phyloP scores from a whole-genome alignment of 2,329 filamentous ascomycete species.

The Simplicillium aogashimaense region DNA sequence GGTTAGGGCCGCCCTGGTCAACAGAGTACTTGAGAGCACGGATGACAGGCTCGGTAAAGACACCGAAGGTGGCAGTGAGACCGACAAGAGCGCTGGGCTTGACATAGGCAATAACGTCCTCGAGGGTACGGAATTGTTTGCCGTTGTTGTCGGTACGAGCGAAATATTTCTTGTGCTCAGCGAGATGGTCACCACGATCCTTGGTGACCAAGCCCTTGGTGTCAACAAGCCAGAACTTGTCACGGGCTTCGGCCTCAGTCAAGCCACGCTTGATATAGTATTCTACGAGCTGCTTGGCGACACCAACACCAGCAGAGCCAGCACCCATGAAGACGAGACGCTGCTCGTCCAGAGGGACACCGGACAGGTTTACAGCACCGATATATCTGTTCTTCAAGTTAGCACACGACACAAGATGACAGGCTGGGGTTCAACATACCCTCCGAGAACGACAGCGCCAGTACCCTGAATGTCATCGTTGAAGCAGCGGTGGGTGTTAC shows the following conservation, averaged over 20 bases:
- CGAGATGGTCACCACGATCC: slow-evolving; percentile 88
- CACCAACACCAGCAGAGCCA: slow-evolving; percentile 90
- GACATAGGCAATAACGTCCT: slow-evolving; percentile 89
- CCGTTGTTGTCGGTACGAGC: slow-evolving; percentile 55
- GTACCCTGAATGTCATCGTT: slow-evolving; percentile 98
- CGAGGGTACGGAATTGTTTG: slow-evolving; percentile 66
- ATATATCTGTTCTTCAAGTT: slow-evolving; percentile 21
- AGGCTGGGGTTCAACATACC: slow-evolving; percentile 30
- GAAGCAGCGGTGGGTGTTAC: slow-evolving; percentile 85
- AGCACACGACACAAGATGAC: too few relatives aligned
- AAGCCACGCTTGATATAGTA: slow-evolving; percentile 92
- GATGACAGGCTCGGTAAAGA: slow-evolving; percentile 84
- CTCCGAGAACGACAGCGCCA: slow-evolving; percentile 85
- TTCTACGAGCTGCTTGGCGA: slow-evolving; percentile 94
- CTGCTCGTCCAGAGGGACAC: slow-evolving; percentile 79
- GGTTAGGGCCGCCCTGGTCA: slow-evolving; percentile 55
- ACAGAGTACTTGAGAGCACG: slow-evolving; percentile 57
- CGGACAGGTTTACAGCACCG: slow-evolving; percentile 71
- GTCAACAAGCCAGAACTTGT: slow-evolving; percentile 96
- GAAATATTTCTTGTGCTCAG: slow-evolving; percentile 77
- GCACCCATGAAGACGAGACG: slow-evolving; percentile 93
- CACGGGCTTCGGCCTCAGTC: slow-evolving; percentile 74
- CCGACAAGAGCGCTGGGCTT: slow-evolving; percentile 92
- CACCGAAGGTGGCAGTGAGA: slow-evolving; percentile 85
- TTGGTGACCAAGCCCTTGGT: slow-evolving; percentile 90